Evolutionary conservation across 345 rosid genomes (phyloP).

Genomic region (Xanthoceras sorbifolium): DNA sequence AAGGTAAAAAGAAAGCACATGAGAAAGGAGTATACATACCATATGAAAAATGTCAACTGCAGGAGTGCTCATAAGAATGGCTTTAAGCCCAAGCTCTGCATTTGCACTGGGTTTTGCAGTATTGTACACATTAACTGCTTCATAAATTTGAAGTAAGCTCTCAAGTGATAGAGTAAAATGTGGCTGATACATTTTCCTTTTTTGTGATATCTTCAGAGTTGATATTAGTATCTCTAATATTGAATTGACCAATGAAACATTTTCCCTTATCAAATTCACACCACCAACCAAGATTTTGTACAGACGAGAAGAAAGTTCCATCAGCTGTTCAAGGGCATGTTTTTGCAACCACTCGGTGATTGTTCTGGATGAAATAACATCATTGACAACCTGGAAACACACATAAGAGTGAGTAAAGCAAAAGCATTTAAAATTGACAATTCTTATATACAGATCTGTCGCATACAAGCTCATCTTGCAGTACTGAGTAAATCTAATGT

Average conservation of each 20-base stretch:
- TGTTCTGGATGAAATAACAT: slow-evolving; percentile 51
- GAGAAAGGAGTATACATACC: slow-evolving; percentile 46
- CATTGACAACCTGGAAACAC: slow-evolving; percentile 51
- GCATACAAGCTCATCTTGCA: background rate
- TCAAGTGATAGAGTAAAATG: slow-evolving; percentile 68
- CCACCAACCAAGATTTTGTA: slow-evolving; percentile 55
- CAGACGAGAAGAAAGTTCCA: slow-evolving; percentile 64
- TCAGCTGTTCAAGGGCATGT: slow-evolving; percentile 72
- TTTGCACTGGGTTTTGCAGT: slow-evolving; percentile 33
- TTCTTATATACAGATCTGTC: background rate
- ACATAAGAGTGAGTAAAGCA: slow-evolving; percentile 10
- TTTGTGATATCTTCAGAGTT: slow-evolving; percentile 69
- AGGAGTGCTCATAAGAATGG: slow-evolving; percentile 72
- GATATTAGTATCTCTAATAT: slow-evolving; percentile 52
- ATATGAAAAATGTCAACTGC: slow-evolving; percentile 51
- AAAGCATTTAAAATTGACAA: background rate
- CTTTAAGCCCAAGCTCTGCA: slow-evolving; percentile 62
- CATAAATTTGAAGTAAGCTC: slow-evolving; percentile 61
- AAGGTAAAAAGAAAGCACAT: background rate
- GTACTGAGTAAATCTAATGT: background rate
- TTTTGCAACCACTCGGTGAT: slow-evolving; percentile 73
- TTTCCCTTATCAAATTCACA: slow-evolving; percentile 43
- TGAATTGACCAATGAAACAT: slow-evolving; percentile 38
- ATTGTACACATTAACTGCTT: slow-evolving; percentile 36
- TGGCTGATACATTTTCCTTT: slow-evolving; percentile 71